Base-by-base conservation (phyloP, 495 filamentous ascomycete species). In the Aspergillus homomorphus region DNA sequence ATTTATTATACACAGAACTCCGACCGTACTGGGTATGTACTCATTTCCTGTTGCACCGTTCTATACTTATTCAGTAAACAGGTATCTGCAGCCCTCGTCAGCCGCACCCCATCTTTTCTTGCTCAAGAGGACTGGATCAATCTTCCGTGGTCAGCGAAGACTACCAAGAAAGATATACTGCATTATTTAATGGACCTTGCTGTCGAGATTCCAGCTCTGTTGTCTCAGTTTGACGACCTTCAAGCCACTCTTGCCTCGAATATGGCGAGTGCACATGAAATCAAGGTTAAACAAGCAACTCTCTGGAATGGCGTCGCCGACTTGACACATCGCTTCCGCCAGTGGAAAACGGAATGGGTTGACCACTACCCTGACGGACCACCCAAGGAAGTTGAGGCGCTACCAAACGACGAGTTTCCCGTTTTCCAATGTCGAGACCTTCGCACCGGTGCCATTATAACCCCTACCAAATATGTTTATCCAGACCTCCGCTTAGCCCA, bases 11-110 rank as follows among this genome's bases (percentile, higher is more conserved):
- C 52, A 74, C 72, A 2, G 76, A 79, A 45, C 63, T 79, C 18
- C 69, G 76, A 8, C 74, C 76, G 21, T 79, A 76, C 30, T 79
- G 76, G 76, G 75, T 77, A 66, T 45, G 71, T 51, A 15, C 49
- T 8, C 10, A n/a, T 9, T 21, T 24, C 22, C 9, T 28, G 5
- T 33, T 3, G 15, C 14, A 41, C 7, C 4, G 21, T 26, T 15
- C n/a, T 24, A 33, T 10, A 30, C 18, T 22, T 28, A 6, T 60
- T 65, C 43, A 63, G 38, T 23, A 16, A 24, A 20, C 20, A 77
- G 73, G 73, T 76, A 51, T 71, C 66, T 5, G 72, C 69, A 7
- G 68, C 74, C 19, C 51, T 77, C 21, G 61, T 69, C 42, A 53
- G 43, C 51, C 73, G 76, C 20, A 51, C 60, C 21, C 67, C 72